These are phyloP conservation scores for Chytriomyces confervae DNA, from an alignment of 192 early-diverging fungal species.

Conservation along the genomic window DNA sequence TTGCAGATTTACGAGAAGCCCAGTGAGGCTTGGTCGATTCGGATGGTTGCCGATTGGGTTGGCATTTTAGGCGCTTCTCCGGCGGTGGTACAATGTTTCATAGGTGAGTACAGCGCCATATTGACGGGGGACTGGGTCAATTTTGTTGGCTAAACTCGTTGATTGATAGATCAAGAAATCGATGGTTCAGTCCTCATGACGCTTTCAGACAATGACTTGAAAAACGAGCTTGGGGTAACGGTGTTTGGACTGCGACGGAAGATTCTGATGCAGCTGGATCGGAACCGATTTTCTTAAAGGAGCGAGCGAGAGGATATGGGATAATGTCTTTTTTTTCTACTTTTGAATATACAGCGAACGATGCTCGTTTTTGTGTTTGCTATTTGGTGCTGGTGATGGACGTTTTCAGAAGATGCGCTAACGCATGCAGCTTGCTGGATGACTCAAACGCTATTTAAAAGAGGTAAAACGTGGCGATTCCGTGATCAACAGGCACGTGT, in stretches of 20 bases:
- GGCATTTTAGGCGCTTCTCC: neutral
- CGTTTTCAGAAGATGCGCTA: too few relatives aligned
- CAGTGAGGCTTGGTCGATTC: conserved; percentile 3
- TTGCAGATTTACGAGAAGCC: neutral
- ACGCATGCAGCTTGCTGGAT: too few relatives aligned
- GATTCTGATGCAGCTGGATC: conserved; percentile 6
- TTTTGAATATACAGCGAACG: too few relatives aligned
- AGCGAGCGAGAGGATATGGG: too few relatives aligned
- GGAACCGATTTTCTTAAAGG: too few relatives aligned
- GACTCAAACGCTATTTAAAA: too few relatives aligned
- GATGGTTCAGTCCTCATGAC: conserved; percentile 22
- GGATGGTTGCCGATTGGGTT: conserved; percentile 28
- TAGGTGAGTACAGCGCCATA: neutral
- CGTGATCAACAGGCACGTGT: too few relatives aligned
- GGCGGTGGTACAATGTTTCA: neutral
- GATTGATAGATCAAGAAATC: conserved; percentile 1
- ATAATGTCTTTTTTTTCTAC: too few relatives aligned
- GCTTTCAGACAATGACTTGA: neutral
- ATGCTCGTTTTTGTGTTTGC: too few relatives aligned
- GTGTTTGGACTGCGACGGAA: conserved; percentile 11
- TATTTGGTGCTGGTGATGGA: too few relatives aligned
- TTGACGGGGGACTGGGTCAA: neutral
- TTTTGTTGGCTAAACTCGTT: neutral
- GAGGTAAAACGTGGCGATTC: too few relatives aligned
- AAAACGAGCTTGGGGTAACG: conserved; percentile 8